Evolutionary conservation across 768 basidiomycete species (phyloP), one percentile per base, ranked within the genome.

Genomic region (Phylloporus sp.): DNA sequence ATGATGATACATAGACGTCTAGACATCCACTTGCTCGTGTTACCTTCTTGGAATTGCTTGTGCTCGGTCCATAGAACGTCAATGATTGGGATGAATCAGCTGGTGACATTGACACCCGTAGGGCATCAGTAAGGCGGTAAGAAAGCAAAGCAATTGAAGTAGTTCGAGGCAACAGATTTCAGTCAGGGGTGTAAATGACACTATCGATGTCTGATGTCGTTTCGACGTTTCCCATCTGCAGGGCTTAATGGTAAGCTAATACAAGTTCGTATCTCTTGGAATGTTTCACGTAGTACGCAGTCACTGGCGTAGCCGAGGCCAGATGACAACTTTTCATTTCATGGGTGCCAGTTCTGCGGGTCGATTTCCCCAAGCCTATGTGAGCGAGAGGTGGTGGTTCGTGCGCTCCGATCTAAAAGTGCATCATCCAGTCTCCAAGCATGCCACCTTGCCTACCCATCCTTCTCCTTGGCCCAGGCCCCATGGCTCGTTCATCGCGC

Each of bases 401-500:
- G 16, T 23, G 7, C 34, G 36, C 38, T 12, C 31, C 42, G 8
- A 24, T 48, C 47, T 61, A 70, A 43, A 69, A 77, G 60, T 80
- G 80, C 66, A 75, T 75, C 46, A 77, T 75, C 80, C 82, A 86
- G 55, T 86, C 85, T 57, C 63, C 70, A 59, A 60, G 66, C 61
- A 58, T 73, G 66, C 60, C 73, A 68, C 78, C 75, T 52, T 62
- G 65, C 45, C 79, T 78, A 57, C 79, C 76, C 58, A 72, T 71
- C 56, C 81, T 70, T 62, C 83, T 78, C 60, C 84, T 70, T 32
- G 72, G 66, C 13, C 73, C 72, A 16, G 70, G 70, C n/a, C 74
- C 68, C 56, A 75, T 70, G 32, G 70, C 51, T 20, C 70, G 67
- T 48, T 84, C 77, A 32, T 86, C 84, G 35, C 80, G 78, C 10